Conservation (phyloP, 345 rosid species). For the Ricinus communis region DNA sequence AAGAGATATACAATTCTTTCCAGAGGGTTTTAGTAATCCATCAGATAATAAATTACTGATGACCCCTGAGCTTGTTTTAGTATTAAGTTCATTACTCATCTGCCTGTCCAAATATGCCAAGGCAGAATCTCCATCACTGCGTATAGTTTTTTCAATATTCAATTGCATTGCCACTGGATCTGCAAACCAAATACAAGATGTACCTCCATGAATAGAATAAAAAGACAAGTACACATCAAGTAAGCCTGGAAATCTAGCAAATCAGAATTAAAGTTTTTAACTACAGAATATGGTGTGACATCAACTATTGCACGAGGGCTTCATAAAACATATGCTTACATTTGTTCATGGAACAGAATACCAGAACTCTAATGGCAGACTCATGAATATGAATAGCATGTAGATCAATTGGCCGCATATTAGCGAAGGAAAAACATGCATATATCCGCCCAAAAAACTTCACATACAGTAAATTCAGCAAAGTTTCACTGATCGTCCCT, state of each 20-base stretch:
- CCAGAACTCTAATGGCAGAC: background rate
- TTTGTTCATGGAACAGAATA: background rate
- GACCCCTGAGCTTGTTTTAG: conserved; percentile 64
- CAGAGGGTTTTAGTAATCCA: conserved; percentile 76
- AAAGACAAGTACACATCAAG: background rate
- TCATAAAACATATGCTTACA: background rate
- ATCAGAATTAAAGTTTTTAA: too few relatives aligned
- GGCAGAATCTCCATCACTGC: conserved; percentile 82
- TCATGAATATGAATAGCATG: background rate
- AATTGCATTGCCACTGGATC: conserved; percentile 59
- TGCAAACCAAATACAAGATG: conserved; percentile 34
- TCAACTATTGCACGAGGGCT: background rate
- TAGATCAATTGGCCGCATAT: background rate
- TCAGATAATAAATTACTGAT: conserved; percentile 74
- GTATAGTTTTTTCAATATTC: conserved; percentile 66
- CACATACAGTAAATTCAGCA: background rate
- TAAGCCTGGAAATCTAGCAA: background rate
- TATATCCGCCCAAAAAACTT: background rate
- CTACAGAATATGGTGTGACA: background rate
- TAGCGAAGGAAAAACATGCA: background rate
- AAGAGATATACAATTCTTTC: conserved; percentile 81
- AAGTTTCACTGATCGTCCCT: too few relatives aligned
- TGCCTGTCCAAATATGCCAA: conserved; percentile 70
- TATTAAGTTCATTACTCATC: conserved; percentile 67
- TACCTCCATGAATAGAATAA: background rate